Evolutionary conservation across 2,329 filamentous ascomycete species (phyloP), one percentile per base, ranked within the genome.

Genomic region (Fusarium sp.): DNA sequence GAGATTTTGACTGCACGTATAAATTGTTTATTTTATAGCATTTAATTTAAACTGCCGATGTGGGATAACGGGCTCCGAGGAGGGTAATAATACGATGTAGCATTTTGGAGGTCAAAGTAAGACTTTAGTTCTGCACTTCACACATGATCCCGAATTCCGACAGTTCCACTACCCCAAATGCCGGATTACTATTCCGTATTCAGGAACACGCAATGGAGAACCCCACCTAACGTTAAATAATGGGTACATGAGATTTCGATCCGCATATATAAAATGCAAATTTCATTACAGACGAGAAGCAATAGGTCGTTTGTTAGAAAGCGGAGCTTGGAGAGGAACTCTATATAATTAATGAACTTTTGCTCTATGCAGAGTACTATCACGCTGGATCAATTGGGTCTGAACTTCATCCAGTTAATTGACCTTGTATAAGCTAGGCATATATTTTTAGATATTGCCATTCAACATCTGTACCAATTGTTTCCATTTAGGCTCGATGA

Each of bases 351-450:
- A 6, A 4, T 6, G 12, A 14, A 7, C 2, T 25, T 36, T 1
- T 8, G 13, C 12, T 7, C 5, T 50, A 3, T 33, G 7, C 1
- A 6, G 0, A 7, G 13, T 17, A 9, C 10, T 5, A 0, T 3
- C 20, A 6, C 9, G 12, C 5, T 15, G 18, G 20, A 10, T 8
- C 9, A 17, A 20, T 11, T 13, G 14, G 13, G 11, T 7, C 22
- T 14, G 25, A 17, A 7, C 6, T 9, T 7, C 5, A 22, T 22
- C 22, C 22, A 22, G 22, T 22, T 22, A 22, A 22, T 22, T 22
- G 22, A 22, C 22, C 22, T 22, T 22, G 22, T 22, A 22, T 22
- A 22, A 22, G 22, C 22, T 22, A 22, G 22, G 22, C 22, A 22
- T 22, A 22, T 22, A 22, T 22, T 22, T 22, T 22, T 9, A 38